These are phyloP conservation scores for Xylaria arbuscula DNA, from an alignment of 2,329 filamentous ascomycete species.

Conservation along the genomic window DNA sequence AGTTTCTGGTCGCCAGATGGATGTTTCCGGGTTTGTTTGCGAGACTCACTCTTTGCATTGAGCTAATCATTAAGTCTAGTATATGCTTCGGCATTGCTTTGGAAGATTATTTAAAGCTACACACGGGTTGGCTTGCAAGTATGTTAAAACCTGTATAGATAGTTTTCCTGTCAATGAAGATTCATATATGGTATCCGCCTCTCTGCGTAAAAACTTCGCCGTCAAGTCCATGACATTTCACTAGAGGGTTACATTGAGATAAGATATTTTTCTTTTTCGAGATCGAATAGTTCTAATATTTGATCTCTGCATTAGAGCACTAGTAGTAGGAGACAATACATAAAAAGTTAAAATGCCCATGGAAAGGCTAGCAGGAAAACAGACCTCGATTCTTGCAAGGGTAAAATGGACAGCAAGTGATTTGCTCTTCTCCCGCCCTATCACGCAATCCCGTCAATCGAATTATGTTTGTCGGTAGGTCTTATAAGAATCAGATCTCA, in stretches of 20 bases:
- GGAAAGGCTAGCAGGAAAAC: slow-evolving; percentile 43
- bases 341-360: slow-evolving; percentile 48
- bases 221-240: background rate
- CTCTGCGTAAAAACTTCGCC: background rate
- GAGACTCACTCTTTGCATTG: background rate
- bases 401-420: slow-evolving; percentile 45
- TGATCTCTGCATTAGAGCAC: slow-evolving; percentile 73
- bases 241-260: background rate
- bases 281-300: slow-evolving; percentile 53
- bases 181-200: background rate
- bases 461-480: slow-evolving; percentile 32
- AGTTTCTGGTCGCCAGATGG: slow-evolving; percentile 4
- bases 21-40: background rate
- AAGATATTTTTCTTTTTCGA: slow-evolving; percentile 24
- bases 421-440: slow-evolving; percentile 39
- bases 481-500: slow-evolving; percentile 16
- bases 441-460: slow-evolving; percentile 37
- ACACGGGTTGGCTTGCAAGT: background rate
- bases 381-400: slow-evolving; percentile 47
- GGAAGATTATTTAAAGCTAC: slow-evolving; percentile 3
- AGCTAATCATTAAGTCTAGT: slow-evolving; percentile 1
- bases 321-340: slow-evolving; percentile 62
- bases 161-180: slow-evolving; percentile 11
- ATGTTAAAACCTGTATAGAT: slow-evolving; percentile 8
- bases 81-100: background rate